Percentiles rank a stretch among this genome's conserved stretches.
These are phyloP conservation scores for Panicum hallii DNA, from an alignment of 202 grass and related monocot species.

Conservation along the genomic window DNA sequence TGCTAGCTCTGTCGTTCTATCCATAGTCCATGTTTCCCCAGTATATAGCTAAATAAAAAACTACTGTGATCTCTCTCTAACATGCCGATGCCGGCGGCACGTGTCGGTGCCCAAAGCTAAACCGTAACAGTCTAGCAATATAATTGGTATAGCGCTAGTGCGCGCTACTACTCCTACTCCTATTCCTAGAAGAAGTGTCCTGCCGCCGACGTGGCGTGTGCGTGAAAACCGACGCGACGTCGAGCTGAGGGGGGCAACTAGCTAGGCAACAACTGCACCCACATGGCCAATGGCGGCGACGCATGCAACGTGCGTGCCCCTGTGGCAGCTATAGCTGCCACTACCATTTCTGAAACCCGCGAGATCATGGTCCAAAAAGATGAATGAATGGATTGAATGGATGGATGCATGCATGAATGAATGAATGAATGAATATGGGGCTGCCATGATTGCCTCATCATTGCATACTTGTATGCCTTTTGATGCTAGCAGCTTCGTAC, in stretches of 20 bases:
- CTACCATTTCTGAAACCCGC: conserved; percentile 40
- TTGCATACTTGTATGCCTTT: neutral
- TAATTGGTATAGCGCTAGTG: neutral
- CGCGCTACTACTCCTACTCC: neutral
- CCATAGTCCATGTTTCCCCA: neutral
- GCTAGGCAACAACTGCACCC: conserved; percentile 9
- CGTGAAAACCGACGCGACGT: conserved; percentile 1
- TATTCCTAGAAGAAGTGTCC: conserved; percentile 37
- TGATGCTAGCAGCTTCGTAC: conserved; percentile 36
- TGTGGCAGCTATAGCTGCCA: conserved; percentile 3
- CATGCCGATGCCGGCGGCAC: neutral
- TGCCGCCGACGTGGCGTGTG: conserved; percentile 24
- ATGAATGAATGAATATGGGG: neutral
- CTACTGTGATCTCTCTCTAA: neutral
- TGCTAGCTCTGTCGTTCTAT: neutral
- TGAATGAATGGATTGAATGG: neutral
- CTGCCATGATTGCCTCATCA: conserved; percentile 41
- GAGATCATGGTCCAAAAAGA: conserved; percentile 21
- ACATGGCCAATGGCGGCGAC: conserved; percentile 36
- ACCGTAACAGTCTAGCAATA: too few species aligned
- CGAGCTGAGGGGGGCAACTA: conserved; percentile 21
- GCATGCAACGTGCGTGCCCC: conserved; percentile 45
- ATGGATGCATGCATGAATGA: too few species aligned
- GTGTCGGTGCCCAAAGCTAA: too few species aligned
- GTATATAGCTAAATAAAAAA: neutral